Conservation (phyloP, 441 rosid genomes). For the Arabidopsis hybrid region DNA sequence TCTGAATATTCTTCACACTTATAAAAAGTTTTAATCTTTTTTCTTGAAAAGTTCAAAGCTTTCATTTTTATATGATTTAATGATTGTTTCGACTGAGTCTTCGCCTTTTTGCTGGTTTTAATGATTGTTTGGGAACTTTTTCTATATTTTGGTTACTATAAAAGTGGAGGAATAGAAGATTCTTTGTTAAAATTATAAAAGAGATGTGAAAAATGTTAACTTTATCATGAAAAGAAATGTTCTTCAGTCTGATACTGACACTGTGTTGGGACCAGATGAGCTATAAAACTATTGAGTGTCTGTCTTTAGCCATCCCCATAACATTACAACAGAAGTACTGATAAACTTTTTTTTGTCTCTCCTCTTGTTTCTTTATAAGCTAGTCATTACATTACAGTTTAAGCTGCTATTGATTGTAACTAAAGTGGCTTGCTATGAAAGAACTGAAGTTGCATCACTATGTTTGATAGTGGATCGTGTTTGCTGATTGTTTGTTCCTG, state of each 20-base stretch:
- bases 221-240: conserved; percentile 25
- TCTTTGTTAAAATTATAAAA: conserved; percentile 28
- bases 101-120: conserved; percentile 28
- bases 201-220: conserved; percentile 19
- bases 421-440: conserved; percentile 11
- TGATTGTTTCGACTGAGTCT: conserved; percentile 18
- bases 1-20: background rate
- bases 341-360: conserved; percentile 11
- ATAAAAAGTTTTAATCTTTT: background rate
- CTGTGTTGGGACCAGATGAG: conserved; percentile 41
- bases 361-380: background rate
- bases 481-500: background rate
- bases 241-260: conserved; percentile 32
- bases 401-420: background rate
- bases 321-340: conserved; percentile 2
- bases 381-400: background rate
- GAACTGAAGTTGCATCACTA: conserved; percentile 1
- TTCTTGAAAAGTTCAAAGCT: conserved; percentile 22
- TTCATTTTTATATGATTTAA: conserved; percentile 13
- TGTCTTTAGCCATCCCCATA: conserved; percentile 11
- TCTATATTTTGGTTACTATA: conserved; percentile 17
- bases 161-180: conserved; percentile 31
- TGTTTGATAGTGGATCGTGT: background rate
- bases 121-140: conserved; percentile 43
- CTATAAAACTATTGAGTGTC: conserved; percentile 23